A percentile compares a stretch with the other conserved stretches of the same genome.
Evolutionary conservation across 2,329 filamentous ascomycete species (phyloP).

Genomic region (Didymella pomorum): DNA sequence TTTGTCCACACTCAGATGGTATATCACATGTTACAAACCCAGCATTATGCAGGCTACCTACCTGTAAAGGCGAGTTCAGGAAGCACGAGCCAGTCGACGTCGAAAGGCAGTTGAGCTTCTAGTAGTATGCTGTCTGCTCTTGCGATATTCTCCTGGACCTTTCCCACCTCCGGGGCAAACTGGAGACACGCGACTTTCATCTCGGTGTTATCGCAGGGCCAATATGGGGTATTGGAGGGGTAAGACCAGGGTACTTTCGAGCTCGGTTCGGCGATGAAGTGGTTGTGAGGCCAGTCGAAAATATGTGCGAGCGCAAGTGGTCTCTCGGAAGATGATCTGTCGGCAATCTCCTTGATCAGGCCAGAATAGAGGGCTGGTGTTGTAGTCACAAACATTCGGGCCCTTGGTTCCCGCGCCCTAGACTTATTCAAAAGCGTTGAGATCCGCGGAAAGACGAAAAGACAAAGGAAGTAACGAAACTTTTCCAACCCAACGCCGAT

Average conservation of each 20-base stretch:
- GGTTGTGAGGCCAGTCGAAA: neutral
- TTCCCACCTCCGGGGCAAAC: slow-evolving; percentile 74
- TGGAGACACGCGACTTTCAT: slow-evolving; percentile 77
- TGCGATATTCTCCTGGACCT: slow-evolving; percentile 73
- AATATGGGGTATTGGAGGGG: slow-evolving; percentile 21
- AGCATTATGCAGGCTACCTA: slow-evolving; percentile 42
- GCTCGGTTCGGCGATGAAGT: neutral
- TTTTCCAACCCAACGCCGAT: slow-evolving; percentile 16
- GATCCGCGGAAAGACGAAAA: slow-evolving; percentile 9
- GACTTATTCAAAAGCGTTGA: slow-evolving; percentile 8
- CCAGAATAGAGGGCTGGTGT: slow-evolving; percentile 5
- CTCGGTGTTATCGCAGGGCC: slow-evolving; percentile 26
- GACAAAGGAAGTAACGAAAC: slow-evolving; percentile 9
- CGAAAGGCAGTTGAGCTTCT: slow-evolving; percentile 52
- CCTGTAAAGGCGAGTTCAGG: slow-evolving; percentile 80
- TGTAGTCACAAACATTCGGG: slow-evolving; percentile 17
- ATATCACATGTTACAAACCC: slow-evolving; percentile 8
- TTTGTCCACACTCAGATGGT: too few relatives aligned
- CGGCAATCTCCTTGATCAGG: neutral
- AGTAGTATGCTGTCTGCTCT: slow-evolving; percentile 71
- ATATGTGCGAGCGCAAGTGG: neutral
- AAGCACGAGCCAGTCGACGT: slow-evolving; percentile 74
- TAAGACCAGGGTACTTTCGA: slow-evolving; percentile 9
- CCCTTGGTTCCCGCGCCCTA: slow-evolving; percentile 21
- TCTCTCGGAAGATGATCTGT: neutral